phyloP scores from a whole-genome alignment of 2,329 filamentous ascomycete species.

The Ascochyta lentis region DNA sequence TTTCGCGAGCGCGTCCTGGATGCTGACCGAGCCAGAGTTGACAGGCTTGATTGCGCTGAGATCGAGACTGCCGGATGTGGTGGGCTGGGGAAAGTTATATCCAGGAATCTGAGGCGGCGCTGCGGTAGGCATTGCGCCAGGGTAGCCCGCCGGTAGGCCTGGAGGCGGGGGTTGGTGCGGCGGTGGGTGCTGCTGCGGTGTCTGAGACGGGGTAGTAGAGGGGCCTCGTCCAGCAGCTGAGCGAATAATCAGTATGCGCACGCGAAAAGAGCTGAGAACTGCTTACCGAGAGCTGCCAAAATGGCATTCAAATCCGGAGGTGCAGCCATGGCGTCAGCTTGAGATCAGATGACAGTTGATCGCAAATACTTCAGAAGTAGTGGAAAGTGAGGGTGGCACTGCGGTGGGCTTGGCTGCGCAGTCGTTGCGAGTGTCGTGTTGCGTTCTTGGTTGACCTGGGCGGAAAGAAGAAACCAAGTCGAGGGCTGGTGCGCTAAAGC shows the following conservation, averaged over 20 bases:
- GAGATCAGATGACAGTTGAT: background rate
- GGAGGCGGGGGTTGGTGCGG: constrained; percentile 53
- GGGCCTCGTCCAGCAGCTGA: constrained; percentile 56
- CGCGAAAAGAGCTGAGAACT: background rate
- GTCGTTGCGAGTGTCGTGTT: constrained; percentile 18
- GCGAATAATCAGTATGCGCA: constrained; percentile 16
- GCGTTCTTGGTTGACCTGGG: constrained; percentile 19
- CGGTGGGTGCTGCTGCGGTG: constrained; percentile 49
- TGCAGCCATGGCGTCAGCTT: constrained; percentile 40
- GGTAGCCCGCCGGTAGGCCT: constrained; percentile 54
- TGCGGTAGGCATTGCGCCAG: constrained; percentile 50
- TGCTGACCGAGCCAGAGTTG: constrained; percentile 80
- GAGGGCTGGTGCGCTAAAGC: constrained; percentile 6
- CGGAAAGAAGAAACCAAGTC: constrained; percentile 22
- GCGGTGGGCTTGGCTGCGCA: constrained; percentile 14
- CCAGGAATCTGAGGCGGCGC: constrained; percentile 51
- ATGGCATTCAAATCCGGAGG: constrained; percentile 49
- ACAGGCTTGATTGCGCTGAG: constrained; percentile 80
- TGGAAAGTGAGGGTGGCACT: background rate
- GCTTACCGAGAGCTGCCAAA: constrained; percentile 48
- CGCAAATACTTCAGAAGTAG: constrained; percentile 3
- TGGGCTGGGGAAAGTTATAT: constrained; percentile 69
- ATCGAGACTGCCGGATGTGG: constrained; percentile 78
- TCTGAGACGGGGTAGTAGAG: constrained; percentile 56
- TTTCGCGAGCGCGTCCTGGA: constrained; percentile 83